Evolutionary conservation across 371 early-diverging fungal species (phyloP).

Genomic region (Circinella umbellata): DNA sequence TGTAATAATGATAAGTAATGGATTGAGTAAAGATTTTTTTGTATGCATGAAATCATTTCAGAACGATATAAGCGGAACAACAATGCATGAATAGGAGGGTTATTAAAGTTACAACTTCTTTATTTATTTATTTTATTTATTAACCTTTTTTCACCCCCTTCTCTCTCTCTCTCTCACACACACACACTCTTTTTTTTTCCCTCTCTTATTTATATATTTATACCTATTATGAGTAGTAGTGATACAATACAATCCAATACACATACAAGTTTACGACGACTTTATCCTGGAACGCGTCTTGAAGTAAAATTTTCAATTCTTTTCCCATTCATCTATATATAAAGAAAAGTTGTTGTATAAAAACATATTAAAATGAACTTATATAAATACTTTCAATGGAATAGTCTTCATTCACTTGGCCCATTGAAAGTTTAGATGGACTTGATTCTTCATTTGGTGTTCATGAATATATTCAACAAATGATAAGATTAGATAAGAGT

Average conservation of each 20-base stretch:
- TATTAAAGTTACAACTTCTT: too few relatives aligned
- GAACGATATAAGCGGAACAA: too few relatives aligned
- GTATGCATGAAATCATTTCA: too few relatives aligned
- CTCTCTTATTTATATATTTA: not conserved
- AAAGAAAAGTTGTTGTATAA: too few relatives aligned
- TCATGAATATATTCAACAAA: constrained; percentile 85
- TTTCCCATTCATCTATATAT: not conserved
- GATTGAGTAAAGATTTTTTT: too few relatives aligned
- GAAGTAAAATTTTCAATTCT: constrained; percentile 29
- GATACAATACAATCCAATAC: constrained; percentile 5
- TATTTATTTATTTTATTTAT: too few relatives aligned
- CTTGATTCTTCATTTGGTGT: constrained; percentile 79
- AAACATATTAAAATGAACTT: too few relatives aligned
- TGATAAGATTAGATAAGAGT: constrained; percentile 69
- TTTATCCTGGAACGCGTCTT: constrained; percentile 45
- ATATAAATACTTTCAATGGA: not conserved
- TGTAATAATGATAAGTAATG: too few relatives aligned
- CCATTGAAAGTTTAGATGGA: constrained; percentile 57
- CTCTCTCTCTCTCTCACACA: too few relatives aligned
- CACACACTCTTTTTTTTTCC: too few relatives aligned
- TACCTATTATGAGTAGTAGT: not conserved
- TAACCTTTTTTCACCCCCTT: too few relatives aligned
- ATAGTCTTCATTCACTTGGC: constrained; percentile 58
- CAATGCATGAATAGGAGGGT: too few relatives aligned
- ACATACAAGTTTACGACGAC: constrained; percentile 22